Evolutionary conservation across 306 rosid genomes (phyloP), one percentile per base, ranked within the genome.

Genomic region (Rosa lucieae): DNA sequence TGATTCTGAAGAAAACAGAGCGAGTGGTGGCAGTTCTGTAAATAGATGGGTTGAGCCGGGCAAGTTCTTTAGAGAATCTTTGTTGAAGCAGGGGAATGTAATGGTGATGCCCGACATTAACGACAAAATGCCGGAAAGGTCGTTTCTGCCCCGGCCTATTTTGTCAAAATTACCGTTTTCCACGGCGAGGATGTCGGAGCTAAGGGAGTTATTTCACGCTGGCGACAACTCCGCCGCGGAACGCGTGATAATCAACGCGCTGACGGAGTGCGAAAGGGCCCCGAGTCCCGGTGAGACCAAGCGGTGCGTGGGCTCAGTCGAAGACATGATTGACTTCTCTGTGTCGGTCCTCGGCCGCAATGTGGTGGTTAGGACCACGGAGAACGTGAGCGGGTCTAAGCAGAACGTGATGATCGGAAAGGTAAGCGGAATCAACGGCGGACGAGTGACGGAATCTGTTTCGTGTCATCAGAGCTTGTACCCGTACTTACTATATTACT

Each of bases 391-490:
- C 0, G 99, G 99, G 63, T 91, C 95, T 8, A 80, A 77, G 20
- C 26, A 0, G 20, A 81, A 78, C 0, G 92, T 95, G 73, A 78
- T 80, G 89, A 90, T 92, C 68, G 98, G 98, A 2, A 76, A 3
- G 5, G 96, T 92, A 11, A 79, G 56, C 4, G 77, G 70, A 3
- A 69, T 91, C 78, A 79, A 88, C 88, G 90, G 97, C 8, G 99
- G 99, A 69, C 42, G 82, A 42, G 88, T 90, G 73, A 92, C 90
- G 0, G 51, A 89, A 48, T 89, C 97, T 0, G 98, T 95, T 1
- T 95, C 99, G 0, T 95, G 99, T 82, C 98, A 95, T 72, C 99
- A 91, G 56, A 91, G 91, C 72, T 39, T 95, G 86, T 95, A 91
- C 89, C 97, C 99, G 15, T 91, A 95, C 76, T 72, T 95, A 59